phyloP scores from a whole-genome alignment of 352 stramenopile genomes.

The Globisporangium parvum region DNA sequence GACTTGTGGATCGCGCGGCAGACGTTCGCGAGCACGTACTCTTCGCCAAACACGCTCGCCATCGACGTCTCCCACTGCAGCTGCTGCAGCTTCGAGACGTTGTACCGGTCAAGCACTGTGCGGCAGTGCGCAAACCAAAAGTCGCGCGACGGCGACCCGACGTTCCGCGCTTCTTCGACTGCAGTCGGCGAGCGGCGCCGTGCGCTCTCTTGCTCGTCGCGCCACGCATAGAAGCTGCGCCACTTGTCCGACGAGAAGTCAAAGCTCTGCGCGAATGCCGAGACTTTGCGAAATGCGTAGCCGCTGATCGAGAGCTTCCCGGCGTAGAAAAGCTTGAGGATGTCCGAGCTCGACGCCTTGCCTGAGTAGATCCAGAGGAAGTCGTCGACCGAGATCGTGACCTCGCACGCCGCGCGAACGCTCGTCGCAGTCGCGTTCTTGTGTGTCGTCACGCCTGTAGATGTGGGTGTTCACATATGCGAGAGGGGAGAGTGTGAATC shows the following conservation, averaged over 20 bases:
- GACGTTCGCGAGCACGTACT: slow-evolving; percentile 53
- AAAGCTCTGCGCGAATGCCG: slow-evolving; percentile 79
- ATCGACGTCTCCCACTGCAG: slow-evolving; percentile 72
- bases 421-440: slow-evolving; percentile 48
- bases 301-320: slow-evolving; percentile 70
- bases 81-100: slow-evolving; percentile 61
- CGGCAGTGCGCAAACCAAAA: slow-evolving; percentile 71
- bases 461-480: background rate
- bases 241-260: slow-evolving; percentile 83
- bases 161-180: slow-evolving; percentile 34
- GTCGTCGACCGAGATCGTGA: slow-evolving; percentile 82
- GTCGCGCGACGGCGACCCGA: slow-evolving; percentile 52
- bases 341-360: slow-evolving; percentile 69
- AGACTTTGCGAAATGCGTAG: slow-evolving; percentile 78
- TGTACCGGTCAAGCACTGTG: slow-evolving; percentile 51
- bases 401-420: slow-evolving; percentile 56
- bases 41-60: slow-evolving; percentile 55
- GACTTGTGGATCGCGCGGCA: slow-evolving; percentile 16
- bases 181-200: slow-evolving; percentile 24
- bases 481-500: background rate
- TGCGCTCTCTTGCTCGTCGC: slow-evolving; percentile 28
- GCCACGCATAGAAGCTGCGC: slow-evolving; percentile 68
- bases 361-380: slow-evolving; percentile 86
- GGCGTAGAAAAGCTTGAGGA: slow-evolving; percentile 78
- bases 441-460: slow-evolving; percentile 38